Evolutionary conservation across 345 rosid species (phyloP).

Genomic region (Hibiscus syriacus): DNA sequence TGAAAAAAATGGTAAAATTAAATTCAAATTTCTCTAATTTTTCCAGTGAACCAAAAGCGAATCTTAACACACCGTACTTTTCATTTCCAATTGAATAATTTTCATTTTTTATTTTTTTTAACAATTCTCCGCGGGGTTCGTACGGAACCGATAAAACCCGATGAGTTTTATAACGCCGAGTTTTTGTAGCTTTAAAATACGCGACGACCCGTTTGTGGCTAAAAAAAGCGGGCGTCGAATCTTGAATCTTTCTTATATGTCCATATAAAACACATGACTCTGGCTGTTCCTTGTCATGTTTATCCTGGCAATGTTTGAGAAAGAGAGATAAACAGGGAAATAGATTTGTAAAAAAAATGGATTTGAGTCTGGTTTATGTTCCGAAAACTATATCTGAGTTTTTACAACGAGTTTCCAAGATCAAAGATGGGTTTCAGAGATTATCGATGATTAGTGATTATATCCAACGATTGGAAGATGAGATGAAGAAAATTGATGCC

Average conservation of each 20-base stretch:
- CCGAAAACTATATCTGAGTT: constrained; percentile 44
- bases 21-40: too few species aligned
- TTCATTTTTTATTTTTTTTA: too few species aligned
- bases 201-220: constrained; percentile 31
- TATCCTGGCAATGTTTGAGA: constrained; percentile 19
- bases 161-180: constrained; percentile 1
- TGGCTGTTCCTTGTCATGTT: constrained; percentile 16
- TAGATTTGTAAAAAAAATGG: constrained; percentile 34
- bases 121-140: constrained; percentile 46
- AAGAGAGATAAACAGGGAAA: not conserved
- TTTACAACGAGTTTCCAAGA: constrained; percentile 37
- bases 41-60: too few species aligned
- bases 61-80: too few species aligned
- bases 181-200: constrained; percentile 5
- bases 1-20: too few species aligned
- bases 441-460: constrained; percentile 41
- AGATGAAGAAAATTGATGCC: constrained; percentile 59
- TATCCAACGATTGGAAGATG: constrained; percentile 50
- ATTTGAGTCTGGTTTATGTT: constrained; percentile 40
- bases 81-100: too few species aligned
- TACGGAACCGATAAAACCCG: constrained; percentile 13
- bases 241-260: constrained; percentile 29
- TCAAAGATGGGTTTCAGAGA: constrained; percentile 28
- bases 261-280: constrained; percentile 19
- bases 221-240: constrained; percentile 21